Percentiles rank a stretch among this genome's conserved stretches.
These are phyloP conservation scores for Corchorus capsularis DNA, from an alignment of 345 rosid species.

Conservation along the genomic window DNA sequence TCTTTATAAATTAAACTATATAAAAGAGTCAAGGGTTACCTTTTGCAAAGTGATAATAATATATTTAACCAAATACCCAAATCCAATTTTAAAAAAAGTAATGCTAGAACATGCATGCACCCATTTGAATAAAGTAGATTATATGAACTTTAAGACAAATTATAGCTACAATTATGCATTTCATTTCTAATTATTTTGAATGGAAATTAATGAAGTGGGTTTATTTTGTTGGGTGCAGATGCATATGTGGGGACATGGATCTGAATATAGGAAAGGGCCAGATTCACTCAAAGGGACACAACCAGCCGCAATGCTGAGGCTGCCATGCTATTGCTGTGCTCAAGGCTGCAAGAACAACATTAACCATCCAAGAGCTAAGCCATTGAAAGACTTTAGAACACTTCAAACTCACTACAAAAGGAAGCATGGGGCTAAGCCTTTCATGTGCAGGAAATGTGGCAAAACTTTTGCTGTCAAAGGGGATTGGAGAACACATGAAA, in stretches of 20 bases:
- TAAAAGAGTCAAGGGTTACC: neutral
- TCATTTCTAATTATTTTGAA: neutral
- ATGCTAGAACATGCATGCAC: neutral
- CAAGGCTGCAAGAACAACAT: conserved; percentile 87
- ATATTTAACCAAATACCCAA: neutral
- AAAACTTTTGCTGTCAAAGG: conserved; percentile 94
- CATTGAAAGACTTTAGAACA: conserved; percentile 74
- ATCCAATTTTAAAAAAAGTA: neutral
- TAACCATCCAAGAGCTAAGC: conserved; percentile 79
- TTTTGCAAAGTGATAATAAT: neutral
- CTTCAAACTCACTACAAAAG: conserved; percentile 85
- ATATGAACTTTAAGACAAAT: neutral
- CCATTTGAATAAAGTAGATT: neutral
- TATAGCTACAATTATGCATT: too few species aligned
- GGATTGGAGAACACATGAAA: conserved; percentile 98
- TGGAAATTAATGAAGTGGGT: neutral
- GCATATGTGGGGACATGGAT: conserved; percentile 96
- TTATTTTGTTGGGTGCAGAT: conserved; percentile 38
- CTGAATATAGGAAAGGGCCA: conserved; percentile 72
- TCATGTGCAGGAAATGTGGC: conserved; percentile 80
- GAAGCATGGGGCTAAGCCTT: conserved; percentile 72
- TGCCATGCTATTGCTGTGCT: conserved; percentile 77
- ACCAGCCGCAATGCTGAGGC: conserved; percentile 79
- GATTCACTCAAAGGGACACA: conserved; percentile 77
- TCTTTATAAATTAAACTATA: neutral